Conservation (phyloP, 2,329 filamentous ascomycete genomes). For the Colletotrichum falcatum region DNA sequence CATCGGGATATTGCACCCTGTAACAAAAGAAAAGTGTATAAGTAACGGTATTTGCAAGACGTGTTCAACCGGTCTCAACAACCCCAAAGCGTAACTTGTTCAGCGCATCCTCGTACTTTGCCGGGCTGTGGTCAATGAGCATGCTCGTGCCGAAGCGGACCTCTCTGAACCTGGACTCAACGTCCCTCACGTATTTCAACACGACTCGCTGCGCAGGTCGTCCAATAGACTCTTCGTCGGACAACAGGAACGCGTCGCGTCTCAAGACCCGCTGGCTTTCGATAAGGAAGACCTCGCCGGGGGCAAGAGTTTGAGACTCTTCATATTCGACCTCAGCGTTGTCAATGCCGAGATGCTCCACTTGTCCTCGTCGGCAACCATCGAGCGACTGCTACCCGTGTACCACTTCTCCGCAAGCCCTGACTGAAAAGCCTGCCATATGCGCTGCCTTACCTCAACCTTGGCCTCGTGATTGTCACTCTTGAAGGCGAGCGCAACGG, state of each 20-base stretch:
- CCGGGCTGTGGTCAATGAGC: constrained; percentile 81
- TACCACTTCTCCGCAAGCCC: constrained; percentile 73
- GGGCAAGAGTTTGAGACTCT: constrained; percentile 76
- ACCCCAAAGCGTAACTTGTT: constrained; percentile 68
- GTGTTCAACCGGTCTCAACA: constrained; percentile 45
- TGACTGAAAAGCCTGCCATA: constrained; percentile 74
- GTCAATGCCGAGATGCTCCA: constrained; percentile 79
- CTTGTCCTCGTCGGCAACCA: constrained; percentile 68
- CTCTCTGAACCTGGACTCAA: constrained; percentile 77
- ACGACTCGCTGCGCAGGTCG: constrained; percentile 76
- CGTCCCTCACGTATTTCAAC: constrained; percentile 77
- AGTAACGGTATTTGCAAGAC: background rate
- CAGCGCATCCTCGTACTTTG: constrained; percentile 77
- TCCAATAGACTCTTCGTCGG: constrained; percentile 64
- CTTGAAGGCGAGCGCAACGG: constrained; percentile 78
- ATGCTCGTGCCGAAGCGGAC: constrained; percentile 78
- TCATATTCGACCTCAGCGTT: constrained; percentile 75
- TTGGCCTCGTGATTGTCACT: constrained; percentile 76
- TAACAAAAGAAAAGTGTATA: constrained; percentile 22
- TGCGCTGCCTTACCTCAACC: constrained; percentile 72
- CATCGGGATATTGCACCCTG: background rate
- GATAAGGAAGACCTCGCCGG: constrained; percentile 80
- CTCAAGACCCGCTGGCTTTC: constrained; percentile 76
- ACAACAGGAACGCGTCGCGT: constrained; percentile 70
- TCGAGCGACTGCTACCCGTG: constrained; percentile 48